A percentile compares a stretch with the other conserved stretches of the same genome.
These are phyloP conservation scores for Raphanus hybrid DNA, from an alignment of 441 rosid genomes.

Conservation along the genomic window DNA sequence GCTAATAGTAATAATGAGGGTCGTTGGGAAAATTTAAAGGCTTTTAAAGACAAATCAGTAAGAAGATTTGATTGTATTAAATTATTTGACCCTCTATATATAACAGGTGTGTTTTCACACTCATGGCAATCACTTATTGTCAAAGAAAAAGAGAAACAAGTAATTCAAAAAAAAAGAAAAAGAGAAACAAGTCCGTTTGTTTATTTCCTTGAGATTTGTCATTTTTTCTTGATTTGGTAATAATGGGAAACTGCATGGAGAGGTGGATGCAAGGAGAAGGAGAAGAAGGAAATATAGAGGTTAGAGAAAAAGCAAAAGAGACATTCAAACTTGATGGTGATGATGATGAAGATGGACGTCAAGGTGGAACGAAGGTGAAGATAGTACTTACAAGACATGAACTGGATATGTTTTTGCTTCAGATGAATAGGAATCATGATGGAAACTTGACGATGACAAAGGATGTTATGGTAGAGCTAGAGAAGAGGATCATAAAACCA, in stretches of 20 bases:
- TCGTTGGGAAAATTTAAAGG: conserved; percentile 40
- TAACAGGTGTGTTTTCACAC: neutral
- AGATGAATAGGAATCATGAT: conserved; percentile 44
- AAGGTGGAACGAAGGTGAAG: conserved; percentile 67
- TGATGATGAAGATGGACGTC: conserved; percentile 12
- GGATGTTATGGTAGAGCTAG: conserved; percentile 61
- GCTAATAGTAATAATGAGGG: conserved; percentile 23
- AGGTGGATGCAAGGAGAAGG: conserved; percentile 31
- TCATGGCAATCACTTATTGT: conserved; percentile 8
- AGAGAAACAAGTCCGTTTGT: conserved; percentile 13
- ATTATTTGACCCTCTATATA: conserved; percentile 3
- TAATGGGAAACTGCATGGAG: conserved; percentile 79
- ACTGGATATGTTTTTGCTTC: conserved; percentile 65
- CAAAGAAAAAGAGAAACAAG: conserved; percentile 21
- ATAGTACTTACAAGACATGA: conserved; percentile 79
- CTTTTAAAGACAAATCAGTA: conserved; percentile 26
- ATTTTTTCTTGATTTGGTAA: neutral
- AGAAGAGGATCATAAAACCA: conserved; percentile 42
- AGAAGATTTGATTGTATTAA: conserved; percentile 13
- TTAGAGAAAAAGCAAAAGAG: neutral
- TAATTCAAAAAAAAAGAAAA: conserved; percentile 14
- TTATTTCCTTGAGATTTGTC: conserved; percentile 17
- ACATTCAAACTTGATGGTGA: conserved; percentile 32
- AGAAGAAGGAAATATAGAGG: conserved; percentile 39
- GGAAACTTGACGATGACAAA: conserved; percentile 49